Evolutionary conservation across 148 eudicot species (phyloP).

Genomic region (Amaranthus cruentus): DNA sequence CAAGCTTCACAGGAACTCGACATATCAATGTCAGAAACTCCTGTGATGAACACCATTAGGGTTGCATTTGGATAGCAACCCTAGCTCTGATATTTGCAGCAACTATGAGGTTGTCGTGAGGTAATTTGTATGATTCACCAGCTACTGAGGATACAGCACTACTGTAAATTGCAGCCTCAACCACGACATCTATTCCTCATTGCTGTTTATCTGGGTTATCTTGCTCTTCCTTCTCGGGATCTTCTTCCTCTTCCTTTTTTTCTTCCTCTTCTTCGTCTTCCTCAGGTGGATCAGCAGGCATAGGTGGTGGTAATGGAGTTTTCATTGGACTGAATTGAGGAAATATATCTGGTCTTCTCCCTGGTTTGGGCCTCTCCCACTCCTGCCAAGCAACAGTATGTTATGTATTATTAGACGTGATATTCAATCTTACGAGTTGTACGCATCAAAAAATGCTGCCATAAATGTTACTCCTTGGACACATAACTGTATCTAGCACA

Average conservation of each 20-base stretch:
- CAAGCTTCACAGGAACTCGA: background rate
- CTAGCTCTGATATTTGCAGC: background rate
- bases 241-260: constrained; percentile 46
- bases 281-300: constrained; percentile 82
- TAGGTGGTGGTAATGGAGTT: constrained; percentile 91
- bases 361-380: constrained; percentile 82
- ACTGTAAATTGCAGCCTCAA: background rate
- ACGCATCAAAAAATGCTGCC: too few species aligned
- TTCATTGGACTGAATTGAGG: constrained; percentile 96
- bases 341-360: constrained; percentile 76
- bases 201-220: constrained; percentile 38
- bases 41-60: background rate
- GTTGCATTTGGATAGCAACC: background rate
- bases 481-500: background rate
- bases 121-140: constrained; percentile 2
- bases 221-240: constrained; percentile 43
- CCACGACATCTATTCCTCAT: background rate
- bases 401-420: background rate
- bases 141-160: background rate
- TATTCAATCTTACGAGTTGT: too few species aligned
- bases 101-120: background rate
- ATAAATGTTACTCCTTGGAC: background rate
- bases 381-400: constrained; percentile 44
- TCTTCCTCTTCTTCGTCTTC: constrained; percentile 83
- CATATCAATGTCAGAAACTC: background rate